Evolutionary conservation across 176 grass and related monocot species (phyloP), one percentile per base, ranked within the genome.

Genomic region (Eremochloa ophiuroides): DNA sequence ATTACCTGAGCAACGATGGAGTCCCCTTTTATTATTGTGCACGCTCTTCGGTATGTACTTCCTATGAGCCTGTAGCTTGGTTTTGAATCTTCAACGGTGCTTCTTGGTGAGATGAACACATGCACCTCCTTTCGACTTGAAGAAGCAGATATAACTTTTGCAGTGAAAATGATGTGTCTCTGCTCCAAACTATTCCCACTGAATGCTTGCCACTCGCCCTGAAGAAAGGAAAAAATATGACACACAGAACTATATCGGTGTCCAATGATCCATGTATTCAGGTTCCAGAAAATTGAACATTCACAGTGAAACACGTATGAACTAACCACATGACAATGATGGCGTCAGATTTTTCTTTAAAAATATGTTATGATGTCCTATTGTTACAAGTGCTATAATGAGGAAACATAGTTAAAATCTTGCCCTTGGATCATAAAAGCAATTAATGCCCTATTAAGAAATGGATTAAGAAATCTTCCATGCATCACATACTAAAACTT

Each of bases 1-100:
- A 79, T 75, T 86, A 95, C 96, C 96, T 99, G 93, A 80, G 93
- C 91, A 86, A 93, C 69, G 66, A 95, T 84, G 56, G 90, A 89
- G 71, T 91, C 67, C 26, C 84, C 90, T 20, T 30, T 84, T 83
- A 94, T 89, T 71, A 99, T 88, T 20, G 91, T 95, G 87, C 96
- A 99, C 15, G 90, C 87, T 86, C 96, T 91, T 40, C 80, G 56
- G 62, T 77, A 99, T 71, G 86, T 78, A 71, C 87, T 95, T 81
- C 96, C 96, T 68, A 87, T 76, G 50, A 99, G 70, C 41, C 87
- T 79, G 74, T 85, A 99, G 43, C 34, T 85, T 67, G 82, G 84
- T 88, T 95, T 91, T 60, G 34, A 69, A 78, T 93, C 82, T 55
- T 82, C 81, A 23, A 27, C 42, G 26, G 71, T 80, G 86, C 51